Evolutionary conservation across 371 early-diverging fungal genomes (phyloP).

Genomic region (Mortierella sp.): DNA sequence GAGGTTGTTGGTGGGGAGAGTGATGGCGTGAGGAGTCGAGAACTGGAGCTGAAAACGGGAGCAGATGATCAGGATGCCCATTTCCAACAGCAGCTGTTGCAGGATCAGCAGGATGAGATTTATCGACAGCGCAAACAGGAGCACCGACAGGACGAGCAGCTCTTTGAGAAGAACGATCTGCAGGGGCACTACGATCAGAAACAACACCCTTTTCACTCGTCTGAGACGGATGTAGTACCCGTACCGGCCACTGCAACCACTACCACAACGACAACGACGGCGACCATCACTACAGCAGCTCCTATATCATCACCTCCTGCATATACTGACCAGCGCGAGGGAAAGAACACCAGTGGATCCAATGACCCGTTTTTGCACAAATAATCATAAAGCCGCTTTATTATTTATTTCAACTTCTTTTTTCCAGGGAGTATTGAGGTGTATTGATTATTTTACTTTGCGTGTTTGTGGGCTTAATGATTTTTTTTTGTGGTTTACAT

Average conservation of each 20-base stretch:
- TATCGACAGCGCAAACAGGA: background rate
- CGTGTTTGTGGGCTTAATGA: background rate
- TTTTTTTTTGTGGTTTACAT: background rate
- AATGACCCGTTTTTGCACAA: background rate
- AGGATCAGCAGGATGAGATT: slow-evolving; percentile 1
- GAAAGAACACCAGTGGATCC: background rate
- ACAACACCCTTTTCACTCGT: no score
- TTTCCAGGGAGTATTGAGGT: background rate
- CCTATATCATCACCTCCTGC: background rate
- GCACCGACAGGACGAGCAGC: background rate
- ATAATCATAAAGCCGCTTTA: background rate
- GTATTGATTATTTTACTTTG: background rate
- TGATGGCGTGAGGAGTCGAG: background rate
- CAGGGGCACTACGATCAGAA: background rate
- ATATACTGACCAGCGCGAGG: background rate
- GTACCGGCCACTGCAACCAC: background rate
- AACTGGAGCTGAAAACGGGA: background rate
- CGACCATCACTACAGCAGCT: background rate
- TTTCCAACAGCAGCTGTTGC: background rate
- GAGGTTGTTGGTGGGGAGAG: background rate
- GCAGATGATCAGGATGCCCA: background rate
- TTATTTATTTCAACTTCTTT: background rate
- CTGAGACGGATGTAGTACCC: background rate
- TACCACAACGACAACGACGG: background rate
- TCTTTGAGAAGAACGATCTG: background rate